Evolutionary conservation across 2,329 filamentous ascomycete species (phyloP), one percentile per base, ranked within the genome.

Genomic region (Xylaria sp.): DNA sequence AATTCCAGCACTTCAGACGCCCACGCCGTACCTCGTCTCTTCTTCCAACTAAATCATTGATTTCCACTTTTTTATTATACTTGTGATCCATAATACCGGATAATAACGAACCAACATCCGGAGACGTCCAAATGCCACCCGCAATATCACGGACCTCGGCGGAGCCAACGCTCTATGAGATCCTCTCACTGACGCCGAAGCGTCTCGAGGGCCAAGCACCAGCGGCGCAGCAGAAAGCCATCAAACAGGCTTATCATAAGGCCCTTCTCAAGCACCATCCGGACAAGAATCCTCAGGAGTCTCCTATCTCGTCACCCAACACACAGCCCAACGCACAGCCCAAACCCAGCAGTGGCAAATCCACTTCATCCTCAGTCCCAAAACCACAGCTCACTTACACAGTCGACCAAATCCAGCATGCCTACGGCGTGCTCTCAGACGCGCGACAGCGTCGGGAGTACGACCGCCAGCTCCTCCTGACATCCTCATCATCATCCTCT

Each of bases 201-300:
- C 73, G 84, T 56, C 77, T 85, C 60, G 74, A 80, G 68, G 73
- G 77, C 60, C 72, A 78, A 54, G 68, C 75, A 62, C 78, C 81
- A 69, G 73, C 80, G 40, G 71, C 77, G 65, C 76, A 79, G 49
- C 76, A 84, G 52, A 77, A 72, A 53, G 61, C 64, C 29, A 66
- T 90, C 62, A 89, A 87, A 71, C 81, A 81, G 61, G 87, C 87
- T 62, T 90, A 90, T 75, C 86, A 82, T 73, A 82, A 84, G 55
- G 86, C 87, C 21, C 81, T 90, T 33, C 82, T 90, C 15, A 82
- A 80, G 66, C 82, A 90, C 77, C 88, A 90, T 74, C 88, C 88
- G 2, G 87, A 89, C 77, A 88, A 89, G 69, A 69, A 67, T 29
- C 51, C 55, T 33, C 54, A 46, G 40, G 54, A 55, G 33, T 56